Evolutionary conservation across 805 yeast genomes (phyloP).

Genomic region (Maudiozyma saulgeensis): DNA sequence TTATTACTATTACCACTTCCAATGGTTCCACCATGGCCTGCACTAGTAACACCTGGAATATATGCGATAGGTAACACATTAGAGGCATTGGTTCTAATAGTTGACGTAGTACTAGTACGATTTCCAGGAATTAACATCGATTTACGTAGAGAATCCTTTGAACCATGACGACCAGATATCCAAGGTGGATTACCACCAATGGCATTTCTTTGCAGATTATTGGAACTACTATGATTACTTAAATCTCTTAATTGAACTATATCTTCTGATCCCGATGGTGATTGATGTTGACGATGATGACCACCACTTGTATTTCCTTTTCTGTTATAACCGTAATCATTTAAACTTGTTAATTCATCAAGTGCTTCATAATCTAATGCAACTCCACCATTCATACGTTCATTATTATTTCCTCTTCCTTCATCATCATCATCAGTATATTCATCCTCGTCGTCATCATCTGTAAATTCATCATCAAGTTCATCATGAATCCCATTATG

Average conservation of each 20-base stretch:
- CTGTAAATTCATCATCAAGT: slow-evolving; percentile 16
- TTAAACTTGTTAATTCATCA: not conserved
- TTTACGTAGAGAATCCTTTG: not conserved
- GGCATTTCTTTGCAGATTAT: not conserved
- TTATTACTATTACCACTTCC: not conserved
- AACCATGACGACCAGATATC: not conserved
- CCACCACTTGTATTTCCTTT: not conserved
- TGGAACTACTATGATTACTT: not conserved
- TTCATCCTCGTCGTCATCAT: slow-evolving; percentile 9
- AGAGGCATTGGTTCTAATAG: slow-evolving; percentile 69
- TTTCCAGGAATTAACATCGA: slow-evolving; percentile 8
- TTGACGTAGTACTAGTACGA: slow-evolving; percentile 40
- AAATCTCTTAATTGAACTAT: not conserved
- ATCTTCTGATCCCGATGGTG: not conserved
- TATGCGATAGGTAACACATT: slow-evolving; percentile 87
- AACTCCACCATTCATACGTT: not conserved
- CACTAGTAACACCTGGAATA: slow-evolving; percentile 77
- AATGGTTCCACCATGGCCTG: not conserved
- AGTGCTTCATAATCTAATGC: not conserved
- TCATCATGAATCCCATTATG: slow-evolving; percentile 6
- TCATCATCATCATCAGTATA: not conserved
- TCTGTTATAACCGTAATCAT: not conserved
- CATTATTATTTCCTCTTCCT: not conserved
- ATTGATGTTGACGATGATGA: too few species aligned
- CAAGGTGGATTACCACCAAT: too few species aligned